Percentiles rank a stretch among this genome's conserved stretches.
Evolutionary conservation across 2,329 filamentous ascomycete genomes (phyloP).

Genomic region (Bipolaris victoriae): DNA sequence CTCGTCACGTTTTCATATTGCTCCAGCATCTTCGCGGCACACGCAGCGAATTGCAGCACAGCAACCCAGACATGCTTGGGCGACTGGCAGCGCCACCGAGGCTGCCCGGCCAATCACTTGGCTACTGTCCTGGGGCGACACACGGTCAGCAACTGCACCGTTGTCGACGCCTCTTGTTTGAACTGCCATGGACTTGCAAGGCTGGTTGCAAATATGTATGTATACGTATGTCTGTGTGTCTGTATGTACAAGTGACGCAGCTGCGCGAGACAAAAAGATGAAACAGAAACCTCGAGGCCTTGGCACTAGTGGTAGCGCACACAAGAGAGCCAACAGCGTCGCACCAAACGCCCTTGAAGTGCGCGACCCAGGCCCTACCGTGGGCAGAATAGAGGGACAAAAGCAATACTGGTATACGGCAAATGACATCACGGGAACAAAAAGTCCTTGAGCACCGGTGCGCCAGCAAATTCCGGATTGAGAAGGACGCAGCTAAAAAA

Average conservation of each 20-base stretch:
- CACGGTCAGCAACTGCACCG: background rate
- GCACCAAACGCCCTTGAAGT: background rate
- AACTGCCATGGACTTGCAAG: background rate
- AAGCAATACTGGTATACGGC: background rate
- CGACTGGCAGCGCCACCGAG: conserved; percentile 25
- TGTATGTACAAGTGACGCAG: background rate
- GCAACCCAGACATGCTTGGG: conserved; percentile 20
- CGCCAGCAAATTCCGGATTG: conserved; percentile 91
- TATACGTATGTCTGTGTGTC: background rate
- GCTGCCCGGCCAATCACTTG: conserved; percentile 24
- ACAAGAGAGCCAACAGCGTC: background rate
- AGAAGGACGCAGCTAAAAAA: conserved; percentile 77
- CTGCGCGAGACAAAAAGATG: background rate
- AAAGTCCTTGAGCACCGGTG: conserved; percentile 90
- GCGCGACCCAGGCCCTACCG: background rate
- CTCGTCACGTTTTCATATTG: conserved; percentile 12
- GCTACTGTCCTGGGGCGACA: background rate
- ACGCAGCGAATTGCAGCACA: conserved; percentile 27
- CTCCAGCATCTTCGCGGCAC: conserved; percentile 7
- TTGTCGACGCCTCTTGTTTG: too few relatives aligned
- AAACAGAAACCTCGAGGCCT: background rate
- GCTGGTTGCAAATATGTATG: background rate
- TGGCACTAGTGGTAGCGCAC: too few relatives aligned
- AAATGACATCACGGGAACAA: conserved; percentile 63
- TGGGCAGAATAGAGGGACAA: background rate